Evolutionary conservation across 2,329 filamentous ascomycete genomes (phyloP).

Genomic region (Penicillium griseofulvum): DNA sequence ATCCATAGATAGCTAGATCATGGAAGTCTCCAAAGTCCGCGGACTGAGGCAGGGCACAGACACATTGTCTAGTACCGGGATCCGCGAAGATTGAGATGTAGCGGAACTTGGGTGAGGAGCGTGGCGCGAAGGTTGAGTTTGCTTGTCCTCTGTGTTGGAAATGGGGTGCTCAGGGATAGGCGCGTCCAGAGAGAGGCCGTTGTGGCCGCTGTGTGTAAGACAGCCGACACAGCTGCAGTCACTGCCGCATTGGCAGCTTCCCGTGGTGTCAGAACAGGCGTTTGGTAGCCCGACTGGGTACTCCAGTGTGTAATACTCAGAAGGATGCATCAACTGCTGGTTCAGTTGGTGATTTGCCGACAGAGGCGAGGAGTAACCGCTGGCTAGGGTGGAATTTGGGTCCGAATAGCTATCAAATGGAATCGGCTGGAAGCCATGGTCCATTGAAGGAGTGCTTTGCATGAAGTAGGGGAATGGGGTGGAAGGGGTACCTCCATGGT

Average conservation of each 20-base stretch:
- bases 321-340: conserved; percentile 40
- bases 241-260: conserved; percentile 53
- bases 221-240: conserved; percentile 55
- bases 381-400: conserved; percentile 19
- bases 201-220: conserved; percentile 52
- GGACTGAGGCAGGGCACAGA: conserved; percentile 25
- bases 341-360: conserved; percentile 21
- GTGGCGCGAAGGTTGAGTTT: neutral
- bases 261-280: conserved; percentile 48
- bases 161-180: conserved; percentile 1
- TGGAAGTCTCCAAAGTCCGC: conserved; percentile 22
- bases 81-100: conserved; percentile 14
- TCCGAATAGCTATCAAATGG: conserved; percentile 23
- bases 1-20: conserved; percentile 15
- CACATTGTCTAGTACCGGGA: conserved; percentile 18
- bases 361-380: conserved; percentile 28
- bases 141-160: conserved; percentile 5
- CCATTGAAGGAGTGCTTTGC: conserved; percentile 13
- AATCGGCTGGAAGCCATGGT: conserved; percentile 14
- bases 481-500: conserved; percentile 15
- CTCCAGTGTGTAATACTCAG: conserved; percentile 44
- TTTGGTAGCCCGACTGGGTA: conserved; percentile 40
- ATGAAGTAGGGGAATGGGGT: conserved; percentile 19
- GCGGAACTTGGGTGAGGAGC: neutral
- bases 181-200: conserved; percentile 41